Evolutionary conservation across 2,329 filamentous ascomycete species (phyloP), one percentile per base, ranked within the genome.

Genomic region (Waltergamsia citrina): DNA sequence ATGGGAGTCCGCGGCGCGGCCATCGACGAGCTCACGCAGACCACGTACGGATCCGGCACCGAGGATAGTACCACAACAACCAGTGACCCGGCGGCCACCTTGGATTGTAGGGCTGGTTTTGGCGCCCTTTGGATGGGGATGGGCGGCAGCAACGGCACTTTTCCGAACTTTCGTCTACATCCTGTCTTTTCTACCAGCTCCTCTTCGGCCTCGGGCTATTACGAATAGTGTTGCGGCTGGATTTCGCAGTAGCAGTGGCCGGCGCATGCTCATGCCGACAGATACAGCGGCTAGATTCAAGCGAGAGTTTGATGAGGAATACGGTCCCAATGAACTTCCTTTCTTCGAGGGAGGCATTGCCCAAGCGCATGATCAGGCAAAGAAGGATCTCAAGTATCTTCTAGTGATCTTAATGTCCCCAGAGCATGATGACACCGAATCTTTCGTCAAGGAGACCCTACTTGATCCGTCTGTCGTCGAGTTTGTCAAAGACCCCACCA

Each of bases 261-360:
- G 90, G 22, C 72, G 85, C 44, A 74, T 85, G 45, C 63, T 95
- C 29, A 82, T 82, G 51, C 87, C 90, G 2, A 77, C 84, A 37
- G 92, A 98, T 51, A 90, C 86, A 1, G 87, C 90, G 0, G 80
- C 84, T 18, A 71, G 92, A 21, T 94, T 96, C 55, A 83, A 85
- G 49, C 76, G 90, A 7, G 88, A 96, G 47, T 94, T 98, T 44
- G 87, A 94, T 48, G 92, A 98, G 58, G 85, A 94, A 48, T 92
- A 95, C 50, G 87, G 86, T 0, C 60, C 67, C 14, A 74, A 78
- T 32, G 67, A 65, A 5, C 60, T 96, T 5, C 79, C 82, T 0
- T 94, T 93, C 55, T 78, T 81, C 44, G 88, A 95, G 51, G 83
- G 82, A 33, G 87, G 90, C 5, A 92, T 96, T 51, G 88, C 93